phyloP scores from a whole-genome alignment of 495 filamentous ascomycete genomes.

The Penicillium pulvis region DNA sequence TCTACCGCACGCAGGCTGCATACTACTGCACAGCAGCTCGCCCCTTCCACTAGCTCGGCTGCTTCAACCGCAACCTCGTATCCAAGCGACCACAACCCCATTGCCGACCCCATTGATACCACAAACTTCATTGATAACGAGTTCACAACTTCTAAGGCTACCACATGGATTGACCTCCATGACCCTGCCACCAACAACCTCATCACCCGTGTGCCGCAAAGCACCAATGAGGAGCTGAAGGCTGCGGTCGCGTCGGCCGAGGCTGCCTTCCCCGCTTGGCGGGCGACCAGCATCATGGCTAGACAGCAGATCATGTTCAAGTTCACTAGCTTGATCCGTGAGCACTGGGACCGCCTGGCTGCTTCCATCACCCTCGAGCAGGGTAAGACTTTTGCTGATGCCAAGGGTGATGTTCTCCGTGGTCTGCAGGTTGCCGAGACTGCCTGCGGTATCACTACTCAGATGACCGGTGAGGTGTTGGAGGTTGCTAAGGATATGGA shows the following conservation, averaged over 20 bases:
- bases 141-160: slow-evolving; percentile 74
- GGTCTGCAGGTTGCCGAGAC: slow-evolving; percentile 97
- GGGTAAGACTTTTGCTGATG: slow-evolving; percentile 97
- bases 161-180: slow-evolving; percentile 86
- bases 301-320: slow-evolving; percentile 98
- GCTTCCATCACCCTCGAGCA: slow-evolving; percentile 97
- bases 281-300: slow-evolving; percentile 76
- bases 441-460: slow-evolving; percentile 89
- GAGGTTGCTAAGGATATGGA: slow-evolving; percentile 99
- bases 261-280: slow-evolving; percentile 90
- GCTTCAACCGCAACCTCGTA: slow-evolving; percentile 68
- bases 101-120: slow-evolving; percentile 74
- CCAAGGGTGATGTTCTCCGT: slow-evolving; percentile 90
- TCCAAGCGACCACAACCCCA: slow-evolving; percentile 80
- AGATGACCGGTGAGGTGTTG: slow-evolving; percentile 90
- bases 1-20: slow-evolving; percentile 50
- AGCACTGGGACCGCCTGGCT: slow-evolving; percentile 94
- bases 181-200: slow-evolving; percentile 98
- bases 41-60: slow-evolving; percentile 53
- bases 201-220: slow-evolving; percentile 96
- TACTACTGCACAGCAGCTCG: slow-evolving; percentile 61
- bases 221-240: slow-evolving; percentile 83
- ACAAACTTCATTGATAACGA: slow-evolving; percentile 92
- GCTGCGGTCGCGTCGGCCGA: slow-evolving; percentile 86
- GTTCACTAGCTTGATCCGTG: slow-evolving; percentile 84